These are phyloP conservation scores for Volvariella volvacea DNA, from an alignment of 1,284 basidiomycete genomes.

Conservation along the genomic window DNA sequence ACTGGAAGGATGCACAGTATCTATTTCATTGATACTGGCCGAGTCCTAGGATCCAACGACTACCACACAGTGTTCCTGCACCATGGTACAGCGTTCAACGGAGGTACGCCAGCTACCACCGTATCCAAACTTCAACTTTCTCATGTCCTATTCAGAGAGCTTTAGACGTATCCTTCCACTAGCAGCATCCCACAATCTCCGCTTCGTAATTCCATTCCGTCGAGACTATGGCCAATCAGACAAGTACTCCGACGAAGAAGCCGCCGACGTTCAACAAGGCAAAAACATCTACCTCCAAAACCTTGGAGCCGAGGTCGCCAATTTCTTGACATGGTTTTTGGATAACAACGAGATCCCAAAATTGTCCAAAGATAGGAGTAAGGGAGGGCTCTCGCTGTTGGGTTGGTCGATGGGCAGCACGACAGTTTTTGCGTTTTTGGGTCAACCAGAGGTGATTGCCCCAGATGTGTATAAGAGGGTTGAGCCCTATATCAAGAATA, in stretches of 20 bases:
- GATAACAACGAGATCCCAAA: constrained; percentile 19
- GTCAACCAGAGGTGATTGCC: neutral
- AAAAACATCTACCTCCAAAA: constrained; percentile 13
- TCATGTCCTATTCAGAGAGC: constrained; percentile 20
- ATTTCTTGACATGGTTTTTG: constrained; percentile 27
- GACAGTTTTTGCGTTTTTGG: neutral
- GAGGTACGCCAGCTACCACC: neutral
- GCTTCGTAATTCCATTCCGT: constrained; percentile 19
- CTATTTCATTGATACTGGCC: neutral
- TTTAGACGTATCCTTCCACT: constrained; percentile 36
- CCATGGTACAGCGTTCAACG: neutral
- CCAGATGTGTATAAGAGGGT: neutral
- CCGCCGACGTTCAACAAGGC: constrained; percentile 14
- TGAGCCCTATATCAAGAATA: neutral
- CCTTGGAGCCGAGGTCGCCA: neutral
- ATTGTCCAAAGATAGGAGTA: constrained; percentile 16
- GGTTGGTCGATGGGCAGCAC: constrained; percentile 31
- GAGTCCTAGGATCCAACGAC: neutral
- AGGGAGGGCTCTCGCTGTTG: constrained; percentile 25
- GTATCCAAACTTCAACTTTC: neutral
- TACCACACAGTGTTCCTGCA: neutral
- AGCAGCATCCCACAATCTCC: constrained; percentile 18
- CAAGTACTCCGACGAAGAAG: constrained; percentile 15
- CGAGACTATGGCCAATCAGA: constrained; percentile 18
- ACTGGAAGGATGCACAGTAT: no score